These are phyloP conservation scores for Epichloe typhina DNA, from an alignment of 2,329 filamentous ascomycete genomes.

Conservation along the genomic window DNA sequence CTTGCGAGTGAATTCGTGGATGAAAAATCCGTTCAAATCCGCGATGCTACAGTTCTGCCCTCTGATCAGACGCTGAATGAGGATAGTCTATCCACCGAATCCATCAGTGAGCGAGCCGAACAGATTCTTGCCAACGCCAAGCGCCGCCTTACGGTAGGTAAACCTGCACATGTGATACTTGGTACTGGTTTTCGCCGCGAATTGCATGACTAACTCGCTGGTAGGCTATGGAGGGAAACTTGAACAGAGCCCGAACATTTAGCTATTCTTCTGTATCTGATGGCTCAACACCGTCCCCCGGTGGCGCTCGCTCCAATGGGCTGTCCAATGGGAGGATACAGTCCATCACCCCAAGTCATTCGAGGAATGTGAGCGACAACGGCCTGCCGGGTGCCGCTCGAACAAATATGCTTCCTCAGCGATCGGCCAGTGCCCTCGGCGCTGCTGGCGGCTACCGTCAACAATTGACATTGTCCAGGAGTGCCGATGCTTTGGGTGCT, in stretches of 20 bases:
- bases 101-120: slow-evolving; percentile 72
- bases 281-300: slow-evolving; percentile 37
- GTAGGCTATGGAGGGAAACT: slow-evolving; percentile 87
- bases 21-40: slow-evolving; percentile 22
- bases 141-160: slow-evolving; percentile 66
- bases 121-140: slow-evolving; percentile 90
- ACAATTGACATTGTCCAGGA: slow-evolving; percentile 29
- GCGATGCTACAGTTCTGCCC: slow-evolving; percentile 6
- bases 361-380: slow-evolving; percentile 21
- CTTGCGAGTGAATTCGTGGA: slow-evolving; percentile 44
- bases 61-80: slow-evolving; percentile 21
- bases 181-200: neutral
- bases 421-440: slow-evolving; percentile 52
- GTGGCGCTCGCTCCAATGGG: slow-evolving; percentile 18
- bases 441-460: slow-evolving; percentile 46
- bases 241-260: slow-evolving; percentile 64
- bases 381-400: slow-evolving; percentile 16
- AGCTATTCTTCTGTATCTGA: slow-evolving; percentile 29
- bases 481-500: slow-evolving; percentile 26
- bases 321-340: slow-evolving; percentile 11
- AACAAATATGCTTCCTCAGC: slow-evolving; percentile 26
- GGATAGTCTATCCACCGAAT: slow-evolving; percentile 56
- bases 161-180: neutral
- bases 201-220: neutral
- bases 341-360: slow-evolving; percentile 10